Evolutionary conservation across 1,139 yeast species (phyloP), one percentile per base, ranked within the genome.

Genomic region (Yamadazyma friedrichii): DNA sequence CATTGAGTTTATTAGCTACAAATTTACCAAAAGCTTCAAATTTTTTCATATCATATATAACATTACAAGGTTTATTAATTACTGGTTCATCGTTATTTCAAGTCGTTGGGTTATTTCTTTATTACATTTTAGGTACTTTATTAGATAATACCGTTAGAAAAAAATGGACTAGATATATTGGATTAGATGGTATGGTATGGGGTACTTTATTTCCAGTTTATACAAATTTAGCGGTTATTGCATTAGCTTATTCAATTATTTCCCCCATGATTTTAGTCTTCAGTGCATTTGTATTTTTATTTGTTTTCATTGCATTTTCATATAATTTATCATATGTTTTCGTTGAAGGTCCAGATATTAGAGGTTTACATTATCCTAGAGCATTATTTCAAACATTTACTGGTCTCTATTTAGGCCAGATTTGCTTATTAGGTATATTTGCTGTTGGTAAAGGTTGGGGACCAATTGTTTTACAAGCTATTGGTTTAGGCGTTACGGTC

Each of bases 381-480:
- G 97, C 97, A 2, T 67, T 93, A 47, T 84, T 83, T 64, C 96
- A 93, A 65, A 82, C 93, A 0, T 81, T 93, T 57, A 83, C 86
- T 32, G 98, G 98, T 43, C 64, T 93, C 35, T 93, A 93, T 61
- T 64, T 93, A 50, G 95, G 94, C 15, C 93, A 93, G 63, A 63
- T 89, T 26, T 88, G 96, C 67, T 58, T 93, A 56, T 65, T 91
- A 49, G 97, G 95, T 42, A 70, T 93, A 48, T 88, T 89, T 59
- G 88, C 82, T 22, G 88, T 89, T 55, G 94, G 95, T 49, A 88
- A 88, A 72, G 87, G 95, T 43, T 91, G 96, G 96, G 97, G 96
- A 31, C 95, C 96, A 36, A 76, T 91, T 49, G 91, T 78, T 12
- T 66, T 93, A 41, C 88, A 86, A 62, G 84, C 78, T 8, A 73